Evolutionary conservation across 805 yeast species (phyloP), one percentile per base, ranked within the genome.

Genomic region (Millerago galiae): DNA sequence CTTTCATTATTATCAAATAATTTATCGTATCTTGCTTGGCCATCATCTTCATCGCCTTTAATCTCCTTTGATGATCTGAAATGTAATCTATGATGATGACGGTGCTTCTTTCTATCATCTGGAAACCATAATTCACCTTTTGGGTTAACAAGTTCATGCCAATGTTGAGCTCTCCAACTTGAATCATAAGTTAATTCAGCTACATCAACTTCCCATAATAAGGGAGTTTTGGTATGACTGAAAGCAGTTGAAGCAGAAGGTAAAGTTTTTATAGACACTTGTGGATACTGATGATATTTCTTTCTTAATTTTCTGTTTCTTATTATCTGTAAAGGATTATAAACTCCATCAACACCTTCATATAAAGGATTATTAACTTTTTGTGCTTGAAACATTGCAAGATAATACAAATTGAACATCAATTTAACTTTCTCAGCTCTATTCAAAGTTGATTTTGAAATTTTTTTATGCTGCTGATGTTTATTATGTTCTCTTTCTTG

Each of bases 291-390:
- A 39, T 69, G 70, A 51, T 74, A 65, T 51, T 72, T 73, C 44
- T 72, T 70, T 41, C 85, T 60, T 4, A 81, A 56, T 50, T 69
- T 70, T 44, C 95, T 69, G 60, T 87, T 83, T 43, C 96, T 65
- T 24, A 88, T 77, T n/a, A 81, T 72, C 60, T 86, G 95, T 35
- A 88, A 64, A 4, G 96, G 96, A 56, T 88, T 88, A 65, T 81
- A 88, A 3, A 75, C 72, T 3, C 82, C 85, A 35, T 80, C 87
- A 3, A 83, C 73, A 2, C 75, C 76, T 2, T 68, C 38, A 36
- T 46, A 54, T 34, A 42, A 42, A 3, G 52, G 46, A 27, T 45
- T 43, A 11, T 43, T 39, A 1, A 37, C 26, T 31, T 46, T 55
- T 32, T 50, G 56, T 0, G 47, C 32, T 18, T 56, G 58, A 26